Percentiles rank a stretch among this genome's conserved stretches.
Conservation (phyloP, 371 early-diverging fungal genomes). For the Smittium mucronatum region DNA sequence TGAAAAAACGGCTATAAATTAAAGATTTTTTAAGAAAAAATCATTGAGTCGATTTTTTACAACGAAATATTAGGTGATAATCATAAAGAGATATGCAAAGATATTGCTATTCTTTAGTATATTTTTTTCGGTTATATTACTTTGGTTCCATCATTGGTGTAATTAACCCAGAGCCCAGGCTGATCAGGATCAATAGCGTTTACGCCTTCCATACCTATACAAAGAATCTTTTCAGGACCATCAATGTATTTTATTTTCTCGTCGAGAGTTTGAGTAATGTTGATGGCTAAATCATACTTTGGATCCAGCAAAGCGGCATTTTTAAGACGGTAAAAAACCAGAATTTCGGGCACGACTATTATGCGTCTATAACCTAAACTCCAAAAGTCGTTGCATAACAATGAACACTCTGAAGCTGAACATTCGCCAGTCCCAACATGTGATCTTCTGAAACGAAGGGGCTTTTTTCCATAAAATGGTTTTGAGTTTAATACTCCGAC, state of each 20-base stretch:
- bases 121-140: too few relatives aligned
- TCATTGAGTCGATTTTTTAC: too few relatives aligned
- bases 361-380: slow-evolving; percentile 20
- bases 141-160: not conserved
- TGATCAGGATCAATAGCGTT: not conserved
- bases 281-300: not conserved
- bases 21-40: too few relatives aligned
- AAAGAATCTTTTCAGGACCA: not conserved
- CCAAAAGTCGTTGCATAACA: slow-evolving; percentile 37
- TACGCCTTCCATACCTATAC: not conserved
- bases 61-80: too few relatives aligned
- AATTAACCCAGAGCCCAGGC: not conserved
- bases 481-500: slow-evolving; percentile 29
- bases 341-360: slow-evolving; percentile 31
- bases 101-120: too few relatives aligned
- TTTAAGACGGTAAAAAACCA: slow-evolving; percentile 30
- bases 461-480: slow-evolving; percentile 17
- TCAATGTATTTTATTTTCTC: not conserved
- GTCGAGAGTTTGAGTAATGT: not conserved
- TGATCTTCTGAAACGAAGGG: slow-evolving; percentile 21
- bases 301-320: not conserved
- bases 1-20: too few relatives aligned
- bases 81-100: too few relatives aligned
- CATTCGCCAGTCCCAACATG: slow-evolving; percentile 26
- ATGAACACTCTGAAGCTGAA: slow-evolving; percentile 34